phyloP scores from a whole-genome alignment of 768 basidiomycete genomes.

The Rossbeevera mucosa region DNA sequence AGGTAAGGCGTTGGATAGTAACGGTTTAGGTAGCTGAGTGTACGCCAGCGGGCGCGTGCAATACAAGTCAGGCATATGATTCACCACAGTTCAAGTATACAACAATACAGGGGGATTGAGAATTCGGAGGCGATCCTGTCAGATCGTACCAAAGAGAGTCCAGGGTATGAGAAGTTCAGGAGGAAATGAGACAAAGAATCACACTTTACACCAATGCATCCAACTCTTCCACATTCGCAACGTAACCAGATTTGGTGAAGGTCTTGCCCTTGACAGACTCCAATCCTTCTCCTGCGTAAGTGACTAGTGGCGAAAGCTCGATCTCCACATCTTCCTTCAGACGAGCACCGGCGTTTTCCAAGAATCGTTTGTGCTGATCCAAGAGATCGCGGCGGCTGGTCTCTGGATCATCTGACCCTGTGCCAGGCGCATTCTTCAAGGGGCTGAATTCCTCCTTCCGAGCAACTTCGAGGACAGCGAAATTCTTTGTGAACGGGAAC shows the following conservation, averaged over 20 bases:
- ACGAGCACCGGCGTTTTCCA: slow-evolving; percentile 71
- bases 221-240: slow-evolving; percentile 62
- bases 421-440: slow-evolving; percentile 94
- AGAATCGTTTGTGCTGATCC: slow-evolving; percentile 80
- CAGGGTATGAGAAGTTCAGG: slow-evolving; percentile 1
- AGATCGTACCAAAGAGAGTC: background rate
- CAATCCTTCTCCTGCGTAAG: slow-evolving; percentile 91
- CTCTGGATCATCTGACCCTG: slow-evolving; percentile 82
- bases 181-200: slow-evolving; percentile 2
- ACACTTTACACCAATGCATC: slow-evolving; percentile 54
- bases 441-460: slow-evolving; percentile 93
- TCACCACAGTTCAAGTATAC: slow-evolving; percentile 12
- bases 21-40: slow-evolving; percentile 41
- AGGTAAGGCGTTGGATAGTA: slow-evolving; percentile 44
- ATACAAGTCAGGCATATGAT: slow-evolving; percentile 13
- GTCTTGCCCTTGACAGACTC: slow-evolving; percentile 71
- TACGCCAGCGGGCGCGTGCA: slow-evolving; percentile 10
- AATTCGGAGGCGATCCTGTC: background rate
- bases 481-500: slow-evolving; percentile 82
- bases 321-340: slow-evolving; percentile 76
- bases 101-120: slow-evolving; percentile 3
- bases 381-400: slow-evolving; percentile 89
- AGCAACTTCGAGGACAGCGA: slow-evolving; percentile 85
- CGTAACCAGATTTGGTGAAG: slow-evolving; percentile 71
- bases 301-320: slow-evolving; percentile 84